Evolutionary conservation across 805 yeast species (phyloP), one percentile per base, ranked within the genome.

Genomic region (Metschnikowia cubensis): DNA sequence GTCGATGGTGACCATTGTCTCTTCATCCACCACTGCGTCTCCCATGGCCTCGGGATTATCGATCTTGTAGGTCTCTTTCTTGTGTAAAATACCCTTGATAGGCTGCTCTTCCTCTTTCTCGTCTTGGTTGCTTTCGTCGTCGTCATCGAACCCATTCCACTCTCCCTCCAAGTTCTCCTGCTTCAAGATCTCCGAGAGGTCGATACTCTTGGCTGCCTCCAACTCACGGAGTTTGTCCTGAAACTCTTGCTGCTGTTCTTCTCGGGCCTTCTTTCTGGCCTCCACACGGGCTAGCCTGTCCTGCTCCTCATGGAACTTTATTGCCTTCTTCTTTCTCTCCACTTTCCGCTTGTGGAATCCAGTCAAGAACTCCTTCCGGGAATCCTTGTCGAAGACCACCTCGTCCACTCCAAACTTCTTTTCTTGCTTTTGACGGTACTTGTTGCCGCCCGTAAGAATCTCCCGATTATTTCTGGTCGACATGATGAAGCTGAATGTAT

Each of bases 341-440:
- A 92, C 65, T 65, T 92, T 92, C 62, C 99, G 80, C 70, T 92
- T 92, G 68, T 94, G 98, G 67, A 92, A 92, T 37, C 99, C 99
- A 2, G 97, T 92, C 57, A 92, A 71, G 66, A 83, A 92, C 53
- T 92, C 96, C 66, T 76, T 70, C 64, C 97, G 73, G n/a, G 86
- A 79, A 17, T 79, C 87, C 55, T 82, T 81, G 67, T 94, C 94
- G 65, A 90, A 94, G 1, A 80, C 82, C 29, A 94, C 95, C 65
- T 89, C 97, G 25, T 81, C 91, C 2, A 88, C 90, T 36, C 89
- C 60, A 37, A 20, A 54, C 50, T 58, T 58, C 37, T 55, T 56
- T 17, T 47, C 56, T 46, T 83, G 85, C 57, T 84, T 85, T 47
- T 81, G 80, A 15, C 85, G 84, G 66, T 90, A 91, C 58, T 79